phyloP scores from a whole-genome alignment of 2,329 filamentous ascomycete species.

The Scolecobasidium constrictum region DNA sequence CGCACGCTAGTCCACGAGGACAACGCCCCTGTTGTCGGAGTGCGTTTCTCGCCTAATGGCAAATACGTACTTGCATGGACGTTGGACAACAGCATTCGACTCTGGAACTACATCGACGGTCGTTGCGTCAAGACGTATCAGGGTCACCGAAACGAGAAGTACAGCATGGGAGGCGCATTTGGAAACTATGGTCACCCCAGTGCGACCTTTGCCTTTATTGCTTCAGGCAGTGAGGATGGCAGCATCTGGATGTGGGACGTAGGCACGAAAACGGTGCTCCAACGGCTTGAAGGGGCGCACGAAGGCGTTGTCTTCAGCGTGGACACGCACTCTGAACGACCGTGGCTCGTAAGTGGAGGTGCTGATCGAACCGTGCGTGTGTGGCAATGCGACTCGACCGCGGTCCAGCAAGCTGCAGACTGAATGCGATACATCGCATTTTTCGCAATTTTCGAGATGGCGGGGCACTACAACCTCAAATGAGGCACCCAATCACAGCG shows the following conservation, averaged over 20 bases:
- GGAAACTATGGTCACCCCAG: slow-evolving; percentile 46
- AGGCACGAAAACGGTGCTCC: slow-evolving; percentile 69
- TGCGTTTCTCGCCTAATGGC: slow-evolving; percentile 89
- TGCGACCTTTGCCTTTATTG: slow-evolving; percentile 48
- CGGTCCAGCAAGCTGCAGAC: no score
- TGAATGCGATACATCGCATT: no score
- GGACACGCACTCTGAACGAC: slow-evolving; percentile 44
- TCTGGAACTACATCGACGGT: slow-evolving; percentile 93
- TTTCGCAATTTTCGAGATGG: no score
- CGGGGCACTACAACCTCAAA: no score
- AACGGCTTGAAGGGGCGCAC: slow-evolving; percentile 35
- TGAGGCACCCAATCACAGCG: no score
- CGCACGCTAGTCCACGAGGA: slow-evolving; percentile 94
- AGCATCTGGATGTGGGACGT: slow-evolving; percentile 85
- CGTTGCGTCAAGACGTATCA: slow-evolving; percentile 95
- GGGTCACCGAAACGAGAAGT: slow-evolving; percentile 75
- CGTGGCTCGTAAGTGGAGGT: slow-evolving; percentile 50
- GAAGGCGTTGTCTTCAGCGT: slow-evolving; percentile 49
- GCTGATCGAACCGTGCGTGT: slow-evolving; percentile 51
- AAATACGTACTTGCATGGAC: slow-evolving; percentile 88
- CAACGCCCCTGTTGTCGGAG: slow-evolving; percentile 78
- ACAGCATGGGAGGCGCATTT: slow-evolving; percentile 77
- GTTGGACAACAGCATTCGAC: slow-evolving; percentile 75
- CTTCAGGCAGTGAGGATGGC: slow-evolving; percentile 80
- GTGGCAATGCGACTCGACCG: slow-evolving; percentile 42